These are phyloP conservation scores for Selaginella moellendorffii DNA, from an alignment of 75 land plant genomes.

Conservation along the genomic window DNA sequence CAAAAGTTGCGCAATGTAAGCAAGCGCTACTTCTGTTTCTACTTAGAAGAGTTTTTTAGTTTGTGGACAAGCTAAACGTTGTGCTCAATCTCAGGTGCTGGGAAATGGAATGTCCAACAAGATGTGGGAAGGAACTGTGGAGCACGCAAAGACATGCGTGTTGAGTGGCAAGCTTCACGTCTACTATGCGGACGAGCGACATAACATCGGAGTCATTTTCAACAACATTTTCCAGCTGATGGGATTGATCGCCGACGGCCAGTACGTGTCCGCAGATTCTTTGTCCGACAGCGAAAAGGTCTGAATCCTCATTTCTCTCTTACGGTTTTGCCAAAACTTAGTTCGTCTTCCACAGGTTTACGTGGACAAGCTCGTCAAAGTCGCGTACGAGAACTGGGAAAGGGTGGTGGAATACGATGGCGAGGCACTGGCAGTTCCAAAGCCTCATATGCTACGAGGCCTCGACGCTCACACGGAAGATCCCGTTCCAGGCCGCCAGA, in stretches of 20 bases:
- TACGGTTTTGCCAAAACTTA: background rate
- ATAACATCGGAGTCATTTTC: constrained; percentile 8
- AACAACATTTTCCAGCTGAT: constrained; percentile 9
- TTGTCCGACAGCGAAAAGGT: constrained; percentile 10
- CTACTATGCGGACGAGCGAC: constrained; percentile 7
- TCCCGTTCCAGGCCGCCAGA: constrained; percentile 12
- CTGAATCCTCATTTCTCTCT: background rate
- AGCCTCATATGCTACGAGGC: constrained; percentile 13
- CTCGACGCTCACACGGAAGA: constrained; percentile 18
- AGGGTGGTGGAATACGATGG: constrained; percentile 80
- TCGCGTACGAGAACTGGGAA: constrained; percentile 82
- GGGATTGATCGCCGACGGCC: constrained; percentile 5
- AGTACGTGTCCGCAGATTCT: constrained; percentile 3
- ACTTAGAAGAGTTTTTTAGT: too few relatives aligned
- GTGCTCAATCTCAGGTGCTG: background rate
- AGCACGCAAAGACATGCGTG: constrained; percentile 10
- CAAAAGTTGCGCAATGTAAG: constrained; percentile 6
- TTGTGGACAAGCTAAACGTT: too few relatives aligned
- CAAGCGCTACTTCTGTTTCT: background rate
- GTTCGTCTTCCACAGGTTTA: constrained; percentile 29
- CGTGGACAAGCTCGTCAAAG: constrained; percentile 71
- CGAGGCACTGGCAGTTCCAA: constrained; percentile 28
- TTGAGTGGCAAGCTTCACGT: constrained; percentile 6
- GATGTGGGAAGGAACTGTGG: constrained; percentile 6
- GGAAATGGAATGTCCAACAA: constrained; percentile 8